phyloP scores from a whole-genome alignment of 768 basidiomycete genomes.

The Pleurotus platypus region DNA sequence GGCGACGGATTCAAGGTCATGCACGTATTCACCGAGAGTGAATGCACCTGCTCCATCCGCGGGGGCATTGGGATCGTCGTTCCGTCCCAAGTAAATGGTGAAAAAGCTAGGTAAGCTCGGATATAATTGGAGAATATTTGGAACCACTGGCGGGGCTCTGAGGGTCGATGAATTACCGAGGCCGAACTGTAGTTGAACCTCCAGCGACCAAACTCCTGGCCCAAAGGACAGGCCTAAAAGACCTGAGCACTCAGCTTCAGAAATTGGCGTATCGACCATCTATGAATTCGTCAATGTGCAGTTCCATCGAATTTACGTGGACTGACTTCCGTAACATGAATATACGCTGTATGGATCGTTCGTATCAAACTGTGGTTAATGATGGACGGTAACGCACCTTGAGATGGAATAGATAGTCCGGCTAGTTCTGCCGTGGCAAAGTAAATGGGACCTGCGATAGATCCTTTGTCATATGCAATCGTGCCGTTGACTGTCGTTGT shows the following conservation, averaged over 20 bases:
- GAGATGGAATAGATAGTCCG: not conserved
- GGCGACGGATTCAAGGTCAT: constrained; percentile 44
- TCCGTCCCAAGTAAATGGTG: constrained; percentile 61
- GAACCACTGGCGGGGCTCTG: constrained; percentile 55
- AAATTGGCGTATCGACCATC: too few relatives aligned
- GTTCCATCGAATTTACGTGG: not conserved
- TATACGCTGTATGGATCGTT: not conserved
- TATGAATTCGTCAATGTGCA: too few relatives aligned
- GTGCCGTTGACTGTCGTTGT: not conserved
- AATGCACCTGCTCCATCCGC: constrained; percentile 51
- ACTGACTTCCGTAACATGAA: not conserved
- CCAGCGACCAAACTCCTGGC: constrained; percentile 32
- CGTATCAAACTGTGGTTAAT: not conserved
- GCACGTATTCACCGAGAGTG: constrained; percentile 56
- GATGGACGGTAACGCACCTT: not conserved
- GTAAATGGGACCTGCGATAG: not conserved
- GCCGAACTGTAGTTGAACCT: constrained; percentile 60
- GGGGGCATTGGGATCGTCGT: constrained; percentile 42
- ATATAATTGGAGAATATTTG: constrained; percentile 58
- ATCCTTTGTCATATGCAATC: not conserved
- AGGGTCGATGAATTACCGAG: constrained; percentile 24
- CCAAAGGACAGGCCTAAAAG: not conserved
- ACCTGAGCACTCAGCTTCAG: too few relatives aligned
- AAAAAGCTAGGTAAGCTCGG: constrained; percentile 53
- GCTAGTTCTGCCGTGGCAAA: not conserved